These are phyloP conservation scores for Xanthoconium purpureum DNA, from an alignment of 768 basidiomycete species.

Conservation along the genomic window DNA sequence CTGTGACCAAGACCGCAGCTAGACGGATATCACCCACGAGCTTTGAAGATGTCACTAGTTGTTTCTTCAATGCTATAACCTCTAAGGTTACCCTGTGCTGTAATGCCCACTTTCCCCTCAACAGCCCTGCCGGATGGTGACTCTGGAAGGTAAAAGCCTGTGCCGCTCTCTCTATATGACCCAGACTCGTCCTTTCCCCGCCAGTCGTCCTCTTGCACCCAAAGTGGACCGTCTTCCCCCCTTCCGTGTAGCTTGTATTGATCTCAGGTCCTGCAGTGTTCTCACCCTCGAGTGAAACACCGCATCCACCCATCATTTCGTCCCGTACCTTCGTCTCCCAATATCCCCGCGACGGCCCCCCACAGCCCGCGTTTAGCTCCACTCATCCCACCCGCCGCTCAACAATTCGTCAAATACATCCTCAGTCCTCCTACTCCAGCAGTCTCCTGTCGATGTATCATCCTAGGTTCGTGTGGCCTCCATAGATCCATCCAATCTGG, in stretches of 20 bases:
- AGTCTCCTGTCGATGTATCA: slow-evolving; percentile 32
- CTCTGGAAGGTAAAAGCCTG: slow-evolving; percentile 2
- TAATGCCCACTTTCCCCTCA: slow-evolving; percentile 2
- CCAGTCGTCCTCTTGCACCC: not conserved
- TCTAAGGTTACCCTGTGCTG: too few relatives aligned
- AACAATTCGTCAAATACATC: slow-evolving; percentile 41
- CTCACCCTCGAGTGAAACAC: slow-evolving; percentile 48
- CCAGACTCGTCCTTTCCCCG: not conserved
- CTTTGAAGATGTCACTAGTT: too few relatives aligned
- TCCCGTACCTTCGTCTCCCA: slow-evolving; percentile 46
- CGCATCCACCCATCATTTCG: slow-evolving; percentile 56
- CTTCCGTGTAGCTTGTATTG: slow-evolving; percentile 10
- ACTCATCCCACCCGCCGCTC: slow-evolving; percentile 47
- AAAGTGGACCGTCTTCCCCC: slow-evolving; percentile 20
- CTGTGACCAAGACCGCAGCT: too few relatives aligned
- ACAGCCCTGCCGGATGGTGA: slow-evolving; percentile 9
- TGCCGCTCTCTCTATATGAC: not conserved
- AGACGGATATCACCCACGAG: too few relatives aligned
- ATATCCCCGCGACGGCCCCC: slow-evolving; percentile 13
- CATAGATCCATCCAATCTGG: slow-evolving; percentile 8
- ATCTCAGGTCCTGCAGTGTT: slow-evolving; percentile 24
- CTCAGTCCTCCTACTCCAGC: slow-evolving; percentile 34
- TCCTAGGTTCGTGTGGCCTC: slow-evolving; percentile 24
- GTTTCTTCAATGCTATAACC: too few relatives aligned
- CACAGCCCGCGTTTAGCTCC: slow-evolving; percentile 47